Base-by-base conservation (phyloP, 192 early-diverging fungal species). In the Coemansia sp. region DNA sequence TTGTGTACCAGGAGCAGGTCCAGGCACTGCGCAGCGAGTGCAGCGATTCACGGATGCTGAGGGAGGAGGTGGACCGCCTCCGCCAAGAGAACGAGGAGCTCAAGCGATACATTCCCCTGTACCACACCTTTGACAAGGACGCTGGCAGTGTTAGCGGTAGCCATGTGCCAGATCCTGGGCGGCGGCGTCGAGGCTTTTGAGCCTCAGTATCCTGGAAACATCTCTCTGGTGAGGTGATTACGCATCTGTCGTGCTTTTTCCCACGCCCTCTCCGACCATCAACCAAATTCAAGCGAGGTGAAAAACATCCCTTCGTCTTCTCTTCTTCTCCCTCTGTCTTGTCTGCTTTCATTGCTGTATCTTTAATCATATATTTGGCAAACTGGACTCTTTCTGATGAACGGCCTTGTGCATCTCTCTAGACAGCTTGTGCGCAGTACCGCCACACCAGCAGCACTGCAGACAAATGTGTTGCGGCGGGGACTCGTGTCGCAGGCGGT, bases 41-140 rank as follows among this genome's bases (percentile, higher is more conserved):
- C 38, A 44, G 44, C 40, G 71, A 79, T 30, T 48, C 76, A 11
- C 53, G 52, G 20, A 38, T 20, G 22, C 70, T 79, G 57, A 66
- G 71, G 14, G 58, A 64, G 27, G 67, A 79, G 61, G 65, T 79
- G 25, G 76, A 79, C 13, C 48, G 52, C 27, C 71, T 79, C 13
- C 70, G 67, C n/a, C 60, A 50, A 17, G 76, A 79, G 11, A 79
- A 79, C 61, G 76, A 69, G 53, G 71, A 68, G 50, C 67, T 79
- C 22, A 65, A 50, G 57, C 66, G 61, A 3, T 69, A 79, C 50
- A 38, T 79, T 3, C 76, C 76, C 11, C 72, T 70, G 56, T 70
- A 54, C 52, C 52, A 54, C 33, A 30, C 29, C 11, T 54, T 54
- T 15, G 52, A 54, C 30, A 54, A 54, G 30, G 52, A 54, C 17